Base-by-base conservation (phyloP, 1,284 basidiomycete species). In the Malassezia furfur region DNA sequence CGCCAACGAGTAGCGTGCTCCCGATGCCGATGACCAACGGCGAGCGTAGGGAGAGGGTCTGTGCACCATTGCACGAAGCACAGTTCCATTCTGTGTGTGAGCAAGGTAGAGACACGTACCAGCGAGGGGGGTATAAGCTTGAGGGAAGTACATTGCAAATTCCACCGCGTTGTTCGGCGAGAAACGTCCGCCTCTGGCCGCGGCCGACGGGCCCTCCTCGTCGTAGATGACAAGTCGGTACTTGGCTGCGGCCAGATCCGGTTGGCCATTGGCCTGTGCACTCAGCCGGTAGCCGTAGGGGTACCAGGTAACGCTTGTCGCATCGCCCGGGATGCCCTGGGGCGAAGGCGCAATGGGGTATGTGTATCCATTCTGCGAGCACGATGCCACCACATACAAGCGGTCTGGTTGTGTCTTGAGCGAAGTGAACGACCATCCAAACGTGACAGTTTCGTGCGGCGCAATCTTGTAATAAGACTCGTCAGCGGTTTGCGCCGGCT, bases 401-500 rank as follows among this genome's bases (percentile, higher is more conserved):
- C 58, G 58, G 8, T 45, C 34, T 2, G 70, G 70, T 25, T 64
- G 64, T 19, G 60, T 54, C 11, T 68, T 40, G 19, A 74, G 63
- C 3, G 63, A 68, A 28, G 72, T 74, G 46, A 70, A 73, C 57
- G 68, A 67, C 72, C 72, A 74, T 11, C 67, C 72, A 21, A 74
- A 74, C 0, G 72, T 74, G 53, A 73, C 65, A 30, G 57, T 53
- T 34, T 65, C 67, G 15, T 67, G 68, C 12, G 50, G 52, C 2
- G 67, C 70, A 19, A 74, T 70, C 63, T 74, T 74, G 67, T 73
- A 74, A 57, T 67, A 74, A 14, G 70, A 72, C 0, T 64, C 52
- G 15, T 67, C 63, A 6, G 67, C 68, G 1, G 69, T 72, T 46
- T 73, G 65, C 12, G 63, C 54, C 1, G 72, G 72, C 44, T 69